Conservation (phyloP, 805 yeast species). For the Cyberlindnera saturnus region DNA sequence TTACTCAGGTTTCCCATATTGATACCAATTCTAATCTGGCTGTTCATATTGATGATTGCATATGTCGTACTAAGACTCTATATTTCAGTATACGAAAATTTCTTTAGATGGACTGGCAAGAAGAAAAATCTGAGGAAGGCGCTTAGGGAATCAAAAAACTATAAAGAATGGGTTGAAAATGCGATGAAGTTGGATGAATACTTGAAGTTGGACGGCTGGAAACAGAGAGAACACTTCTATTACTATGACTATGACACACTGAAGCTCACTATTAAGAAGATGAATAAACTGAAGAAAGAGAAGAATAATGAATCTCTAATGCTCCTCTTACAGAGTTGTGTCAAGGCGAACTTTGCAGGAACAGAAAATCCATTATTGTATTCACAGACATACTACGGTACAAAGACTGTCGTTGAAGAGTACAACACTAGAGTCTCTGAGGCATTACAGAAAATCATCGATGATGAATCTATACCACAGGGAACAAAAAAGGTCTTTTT, state of each 20-base stretch:
- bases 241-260: constrained; percentile 66
- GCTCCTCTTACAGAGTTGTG: constrained; percentile 55
- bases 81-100: constrained; percentile 57
- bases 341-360: constrained; percentile 73
- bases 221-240: constrained; percentile 49
- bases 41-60: constrained; percentile 37
- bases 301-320: constrained; percentile 41
- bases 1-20: constrained; percentile 65
- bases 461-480: constrained; percentile 30
- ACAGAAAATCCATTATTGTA: constrained; percentile 66
- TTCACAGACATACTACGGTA: constrained; percentile 71
- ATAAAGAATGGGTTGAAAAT: constrained; percentile 55
- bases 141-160: constrained; percentile 43
- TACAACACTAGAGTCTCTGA: constrained; percentile 48
- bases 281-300: constrained; percentile 22
- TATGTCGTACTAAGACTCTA: constrained; percentile 51
- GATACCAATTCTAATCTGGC: constrained; percentile 47
- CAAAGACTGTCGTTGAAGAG: constrained; percentile 52
- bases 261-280: constrained; percentile 37
- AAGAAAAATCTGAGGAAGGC: constrained; percentile 42
- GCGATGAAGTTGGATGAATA: constrained; percentile 53
- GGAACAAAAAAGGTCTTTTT: constrained; percentile 47
- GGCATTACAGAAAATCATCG: constrained; percentile 39
- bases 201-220: constrained; percentile 61
- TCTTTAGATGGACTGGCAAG: constrained; percentile 55